Evolutionary conservation across 306 rosid genomes (phyloP).

Genomic region (Rosa multiflora): DNA sequence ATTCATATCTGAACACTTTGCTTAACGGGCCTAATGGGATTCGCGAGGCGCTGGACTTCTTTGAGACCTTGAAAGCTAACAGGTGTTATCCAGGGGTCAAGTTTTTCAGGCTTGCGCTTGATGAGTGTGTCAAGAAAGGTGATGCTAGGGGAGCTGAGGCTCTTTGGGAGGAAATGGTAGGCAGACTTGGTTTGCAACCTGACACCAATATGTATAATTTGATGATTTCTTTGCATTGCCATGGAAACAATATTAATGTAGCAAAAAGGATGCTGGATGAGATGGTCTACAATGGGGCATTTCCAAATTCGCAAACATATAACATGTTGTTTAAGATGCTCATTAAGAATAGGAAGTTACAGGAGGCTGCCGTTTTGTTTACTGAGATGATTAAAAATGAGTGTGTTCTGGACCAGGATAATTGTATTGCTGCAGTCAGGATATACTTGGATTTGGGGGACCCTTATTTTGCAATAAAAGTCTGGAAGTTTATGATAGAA

Average conservation of each 20-base stretch:
- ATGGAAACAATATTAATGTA: constrained; percentile 23
- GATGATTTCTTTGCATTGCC: constrained; percentile 54
- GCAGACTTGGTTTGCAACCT: constrained; percentile 29
- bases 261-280: constrained; percentile 50
- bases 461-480: constrained; percentile 45
- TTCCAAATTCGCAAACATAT: constrained; percentile 53
- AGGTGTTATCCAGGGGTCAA: constrained; percentile 59
- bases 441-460: constrained; percentile 44
- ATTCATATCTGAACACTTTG: constrained; percentile 51
- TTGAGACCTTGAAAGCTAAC: constrained; percentile 42
- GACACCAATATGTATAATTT: constrained; percentile 46
- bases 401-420: constrained; percentile 50
- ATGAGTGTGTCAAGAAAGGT: constrained; percentile 45
- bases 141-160: constrained; percentile 44
- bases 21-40: constrained; percentile 50
- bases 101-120: constrained; percentile 54
- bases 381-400: constrained; percentile 68
- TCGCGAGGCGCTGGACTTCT: constrained; percentile 38
- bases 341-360: constrained; percentile 44
- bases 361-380: constrained; percentile 47
- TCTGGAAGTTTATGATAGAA: constrained; percentile 60
- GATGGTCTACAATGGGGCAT: constrained; percentile 51
- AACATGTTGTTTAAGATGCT: constrained; percentile 48
- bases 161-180: constrained; percentile 56
- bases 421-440: constrained; percentile 52